Evolutionary conservation across 73 alveolate species (phyloP), one percentile per base, ranked within the genome.

Genomic region (Paramecium sexaurelia): DNA sequence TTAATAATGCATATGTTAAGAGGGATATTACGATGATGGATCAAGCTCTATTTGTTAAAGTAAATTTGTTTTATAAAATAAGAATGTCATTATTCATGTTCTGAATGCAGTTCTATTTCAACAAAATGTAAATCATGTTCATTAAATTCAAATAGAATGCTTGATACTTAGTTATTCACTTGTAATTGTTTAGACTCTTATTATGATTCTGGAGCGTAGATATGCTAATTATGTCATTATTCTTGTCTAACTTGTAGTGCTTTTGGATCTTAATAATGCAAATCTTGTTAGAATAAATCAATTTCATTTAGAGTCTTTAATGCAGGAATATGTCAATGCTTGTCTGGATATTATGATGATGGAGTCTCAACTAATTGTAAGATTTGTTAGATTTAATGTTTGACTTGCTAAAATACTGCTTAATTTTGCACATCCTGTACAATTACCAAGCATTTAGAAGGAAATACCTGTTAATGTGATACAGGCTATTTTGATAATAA

Each of bases 341-440:
- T 29, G 13, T 10, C 20, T 66, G 84, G 84, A 11, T 66, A 66
- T 66, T 66, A 32, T 66, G 84, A 66, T 66, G 51, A 66, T 66
- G 84, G 84, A 66, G 5, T 13, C 19, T 66, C 45, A 13, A 17
- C 84, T 15, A 32, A 32, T 29, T 66, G 84, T 15, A 13, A 32
- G 15, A 24, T 4, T 11, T 66, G 84, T 8, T 13, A 24, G 51
- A 66, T n/a, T 0, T 29, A n/a, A 66, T 66, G 84, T 66, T 66
- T 66, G 19, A 66, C 84, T 20, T 66, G 84, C 7, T 29, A 27
- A 32, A 66, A 66, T 9, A 66, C 20, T 15, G 51, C 43, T 3
- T 9, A 27, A 13, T 11, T 22, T 29, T 66, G 84, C 7, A 32
- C 26, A 66, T 5, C 84, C 19, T 66, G 84, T n/a, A 4, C 5